Percentiles rank a stretch among this genome's conserved stretches.
Conservation (phyloP, 78 protist species). For the Guillardia theta region DNA sequence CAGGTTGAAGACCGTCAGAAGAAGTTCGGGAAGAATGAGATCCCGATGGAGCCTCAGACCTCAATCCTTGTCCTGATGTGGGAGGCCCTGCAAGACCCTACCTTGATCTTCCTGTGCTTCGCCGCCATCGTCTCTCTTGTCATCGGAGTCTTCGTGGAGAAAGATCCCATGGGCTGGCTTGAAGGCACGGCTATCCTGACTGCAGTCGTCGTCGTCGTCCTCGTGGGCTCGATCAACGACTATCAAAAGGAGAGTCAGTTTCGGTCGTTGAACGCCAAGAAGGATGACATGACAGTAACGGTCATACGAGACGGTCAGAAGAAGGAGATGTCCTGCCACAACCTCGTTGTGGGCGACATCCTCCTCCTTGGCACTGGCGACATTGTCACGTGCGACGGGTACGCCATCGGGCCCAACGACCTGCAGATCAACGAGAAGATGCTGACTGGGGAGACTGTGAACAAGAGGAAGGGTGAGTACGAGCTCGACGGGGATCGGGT, state of each 20-base stretch:
- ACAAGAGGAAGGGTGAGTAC: not conserved
- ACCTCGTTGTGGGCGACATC: constrained; percentile 21
- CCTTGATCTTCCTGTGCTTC: constrained; percentile 70
- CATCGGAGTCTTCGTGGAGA: constrained; percentile 40
- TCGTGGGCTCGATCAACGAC: constrained; percentile 84
- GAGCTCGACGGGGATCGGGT: not conserved
- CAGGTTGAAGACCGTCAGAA: not conserved
- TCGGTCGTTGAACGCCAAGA: constrained; percentile 22
- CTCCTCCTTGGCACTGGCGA: not conserved
- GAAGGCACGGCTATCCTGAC: constrained; percentile 20
- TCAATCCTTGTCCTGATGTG: not conserved
- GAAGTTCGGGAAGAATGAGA: not conserved
- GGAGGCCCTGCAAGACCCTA: constrained; percentile 70
- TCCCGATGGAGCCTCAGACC: not conserved
- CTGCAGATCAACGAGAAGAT: not conserved
- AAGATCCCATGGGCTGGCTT: not conserved
- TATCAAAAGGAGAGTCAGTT: constrained; percentile 84
- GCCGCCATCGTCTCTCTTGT: constrained; percentile 77
- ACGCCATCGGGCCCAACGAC: not conserved
- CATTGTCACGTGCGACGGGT: constrained; percentile 9
- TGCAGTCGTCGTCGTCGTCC: constrained; percentile 66
- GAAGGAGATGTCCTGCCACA: not conserved
- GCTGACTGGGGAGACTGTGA: constrained; percentile 11
- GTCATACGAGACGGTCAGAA: not conserved
- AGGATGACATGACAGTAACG: not conserved